Evolutionary conservation across 345 rosid genomes (phyloP).

Genomic region (Rhodomyrtus tomentosa): DNA sequence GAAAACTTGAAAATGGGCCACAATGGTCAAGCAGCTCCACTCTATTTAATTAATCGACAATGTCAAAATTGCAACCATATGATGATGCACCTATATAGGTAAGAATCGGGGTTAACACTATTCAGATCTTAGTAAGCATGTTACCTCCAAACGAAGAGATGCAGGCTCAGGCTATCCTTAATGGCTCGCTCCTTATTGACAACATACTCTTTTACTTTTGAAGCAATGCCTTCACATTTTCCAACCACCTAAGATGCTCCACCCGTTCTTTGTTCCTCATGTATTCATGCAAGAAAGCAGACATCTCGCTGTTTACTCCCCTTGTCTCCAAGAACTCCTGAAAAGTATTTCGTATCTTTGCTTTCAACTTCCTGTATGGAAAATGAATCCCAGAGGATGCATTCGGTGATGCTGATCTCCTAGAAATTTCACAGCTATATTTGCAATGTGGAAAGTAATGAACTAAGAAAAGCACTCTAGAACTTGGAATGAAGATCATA

Average conservation of each 20-base stretch:
- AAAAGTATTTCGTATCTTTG: constrained; percentile 28
- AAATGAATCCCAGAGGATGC: background rate
- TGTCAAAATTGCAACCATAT: background rate
- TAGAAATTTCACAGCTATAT: background rate
- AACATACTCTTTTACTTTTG: constrained; percentile 12
- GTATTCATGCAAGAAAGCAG: constrained; percentile 57
- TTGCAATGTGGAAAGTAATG: background rate
- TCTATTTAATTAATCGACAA: background rate
- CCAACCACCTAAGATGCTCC: constrained; percentile 58
- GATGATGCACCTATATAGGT: background rate
- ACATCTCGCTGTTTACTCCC: constrained; percentile 50
- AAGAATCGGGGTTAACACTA: background rate
- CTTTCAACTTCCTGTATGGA: constrained; percentile 39
- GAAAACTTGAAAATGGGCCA: background rate
- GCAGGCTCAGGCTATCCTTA: background rate
- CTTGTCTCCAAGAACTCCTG: constrained; percentile 39
- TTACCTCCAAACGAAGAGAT: background rate
- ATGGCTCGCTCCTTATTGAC: background rate
- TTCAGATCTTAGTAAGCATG: background rate
- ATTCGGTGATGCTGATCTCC: background rate
- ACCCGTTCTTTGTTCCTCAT: constrained; percentile 66
- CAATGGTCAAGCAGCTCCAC: background rate
- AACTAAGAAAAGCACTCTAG: background rate
- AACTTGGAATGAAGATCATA: background rate
- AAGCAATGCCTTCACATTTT: constrained; percentile 33